These are phyloP conservation scores for Rhodotorula sp. DNA, from an alignment of 1,284 basidiomycete genomes.

Conservation along the genomic window DNA sequence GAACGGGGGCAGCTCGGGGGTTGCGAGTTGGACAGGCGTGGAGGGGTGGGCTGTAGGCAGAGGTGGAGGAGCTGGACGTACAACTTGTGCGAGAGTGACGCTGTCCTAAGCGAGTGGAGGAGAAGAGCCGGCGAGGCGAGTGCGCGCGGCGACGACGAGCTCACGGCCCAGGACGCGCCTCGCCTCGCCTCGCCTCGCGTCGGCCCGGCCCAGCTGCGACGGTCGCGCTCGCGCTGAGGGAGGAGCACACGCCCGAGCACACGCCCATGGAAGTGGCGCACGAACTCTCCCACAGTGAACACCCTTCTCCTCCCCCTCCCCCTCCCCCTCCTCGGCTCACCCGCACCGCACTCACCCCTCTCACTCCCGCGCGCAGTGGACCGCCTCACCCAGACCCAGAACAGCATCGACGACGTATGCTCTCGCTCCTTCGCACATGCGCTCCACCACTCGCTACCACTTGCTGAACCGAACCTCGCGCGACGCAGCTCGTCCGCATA, in stretches of 20 bases:
- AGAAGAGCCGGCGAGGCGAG: background rate
- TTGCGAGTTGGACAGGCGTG: background rate
- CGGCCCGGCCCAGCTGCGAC: no score
- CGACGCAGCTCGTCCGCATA: slow-evolving; percentile 68
- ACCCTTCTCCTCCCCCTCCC: background rate
- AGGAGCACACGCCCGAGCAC: no score
- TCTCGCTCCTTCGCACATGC: background rate
- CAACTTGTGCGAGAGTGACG: slow-evolving; percentile 24
- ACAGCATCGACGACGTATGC: slow-evolving; percentile 36
- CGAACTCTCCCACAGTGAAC: slow-evolving; percentile 30
- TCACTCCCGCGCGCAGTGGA: slow-evolving; percentile 29
- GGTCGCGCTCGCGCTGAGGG: no score
- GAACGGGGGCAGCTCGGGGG: background rate
- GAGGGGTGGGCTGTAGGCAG: background rate
- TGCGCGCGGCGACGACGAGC: background rate
- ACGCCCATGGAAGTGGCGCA: slow-evolving; percentile 1
- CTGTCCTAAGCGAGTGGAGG: slow-evolving; percentile 37
- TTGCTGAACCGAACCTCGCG: background rate
- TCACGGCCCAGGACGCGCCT: background rate
- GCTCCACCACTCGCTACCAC: background rate
- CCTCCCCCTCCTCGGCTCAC: background rate
- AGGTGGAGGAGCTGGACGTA: background rate
- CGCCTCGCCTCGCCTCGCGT: no score
- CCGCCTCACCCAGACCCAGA: slow-evolving; percentile 41
- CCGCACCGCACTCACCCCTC: background rate